Evolutionary conservation across 495 filamentous ascomycete species (phyloP).

Genomic region (Penicillium cataractarum): DNA sequence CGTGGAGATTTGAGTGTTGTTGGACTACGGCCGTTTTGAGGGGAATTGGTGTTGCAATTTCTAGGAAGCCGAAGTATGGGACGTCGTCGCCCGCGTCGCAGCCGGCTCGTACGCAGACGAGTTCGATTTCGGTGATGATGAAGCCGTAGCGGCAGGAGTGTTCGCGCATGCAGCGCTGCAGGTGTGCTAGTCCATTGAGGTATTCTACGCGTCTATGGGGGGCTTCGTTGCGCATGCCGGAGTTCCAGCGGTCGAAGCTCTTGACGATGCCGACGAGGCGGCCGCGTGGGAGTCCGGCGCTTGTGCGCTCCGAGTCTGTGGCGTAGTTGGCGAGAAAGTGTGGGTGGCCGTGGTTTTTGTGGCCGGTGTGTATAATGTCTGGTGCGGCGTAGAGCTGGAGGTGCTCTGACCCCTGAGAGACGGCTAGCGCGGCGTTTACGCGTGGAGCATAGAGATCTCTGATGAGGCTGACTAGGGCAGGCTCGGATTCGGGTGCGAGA

Average conservation of each 20-base stretch:
- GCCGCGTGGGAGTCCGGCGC: constrained; percentile 70
- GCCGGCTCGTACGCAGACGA: constrained; percentile 83
- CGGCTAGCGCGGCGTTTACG: constrained; percentile 73
- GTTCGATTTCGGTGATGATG: constrained; percentile 93
- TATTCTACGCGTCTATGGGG: constrained; percentile 82
- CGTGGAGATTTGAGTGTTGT: background rate
- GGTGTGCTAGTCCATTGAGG: constrained; percentile 77
- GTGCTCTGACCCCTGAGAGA: constrained; percentile 65
- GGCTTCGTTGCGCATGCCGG: constrained; percentile 82
- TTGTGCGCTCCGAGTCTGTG: constrained; percentile 71
- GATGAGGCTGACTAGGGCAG: constrained; percentile 69
- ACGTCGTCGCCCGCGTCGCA: constrained; percentile 64
- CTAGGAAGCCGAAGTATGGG: constrained; percentile 83
- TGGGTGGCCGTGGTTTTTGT: constrained; percentile 56
- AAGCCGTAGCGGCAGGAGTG: constrained; percentile 92
- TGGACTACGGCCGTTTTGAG: constrained; percentile 45
- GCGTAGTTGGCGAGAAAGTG: constrained; percentile 72
- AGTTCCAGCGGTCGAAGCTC: constrained; percentile 90
- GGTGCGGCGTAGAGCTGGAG: constrained; percentile 60
- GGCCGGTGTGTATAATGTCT: constrained; percentile 53
- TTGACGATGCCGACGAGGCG: constrained; percentile 87
- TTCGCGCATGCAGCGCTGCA: constrained; percentile 89
- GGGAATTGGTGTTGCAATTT: constrained; percentile 67
- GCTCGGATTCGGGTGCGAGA: constrained; percentile 73
- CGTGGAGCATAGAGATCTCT: constrained; percentile 72